phyloP scores from a whole-genome alignment of 495 filamentous ascomycete species.

The Xylaria cubensis region DNA sequence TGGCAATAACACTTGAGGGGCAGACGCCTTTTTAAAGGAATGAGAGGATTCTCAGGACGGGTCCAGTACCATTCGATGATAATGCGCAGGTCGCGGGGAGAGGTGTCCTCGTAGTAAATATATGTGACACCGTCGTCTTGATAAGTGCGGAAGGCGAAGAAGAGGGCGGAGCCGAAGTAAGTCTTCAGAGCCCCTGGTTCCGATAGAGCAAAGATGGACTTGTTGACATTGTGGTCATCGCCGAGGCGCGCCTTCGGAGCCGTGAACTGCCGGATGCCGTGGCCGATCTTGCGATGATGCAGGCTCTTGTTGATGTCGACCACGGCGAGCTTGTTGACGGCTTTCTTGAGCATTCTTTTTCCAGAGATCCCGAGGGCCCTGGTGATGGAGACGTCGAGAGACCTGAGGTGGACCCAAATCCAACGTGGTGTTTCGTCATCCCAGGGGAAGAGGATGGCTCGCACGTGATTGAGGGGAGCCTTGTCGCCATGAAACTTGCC shows the following conservation, averaged over 20 bases:
- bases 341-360: not conserved
- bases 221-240: not conserved
- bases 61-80: conserved; percentile 18
- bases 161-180: conserved; percentile 19
- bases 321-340: not conserved
- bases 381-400: not conserved
- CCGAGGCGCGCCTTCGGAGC: not conserved
- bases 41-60: conserved; percentile 11
- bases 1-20: not conserved
- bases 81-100: conserved; percentile 17
- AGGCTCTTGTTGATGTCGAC: conserved; percentile 18
- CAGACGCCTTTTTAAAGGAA: not conserved
- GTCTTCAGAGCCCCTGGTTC: conserved; percentile 10
- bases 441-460: conserved; percentile 24
- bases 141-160: conserved; percentile 1
- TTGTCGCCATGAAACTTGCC: not conserved
- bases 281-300: conserved; percentile 17
- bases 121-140: not conserved
- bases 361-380: not conserved
- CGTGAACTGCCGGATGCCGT: conserved; percentile 20
- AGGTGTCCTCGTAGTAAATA: conserved; percentile 1
- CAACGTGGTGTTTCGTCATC: not conserved
- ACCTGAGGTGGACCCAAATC: not conserved
- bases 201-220: conserved; percentile 16
- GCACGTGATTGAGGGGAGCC: not conserved